Evolutionary conservation across 176 grass and related monocot genomes (phyloP).

Genomic region (Cymbopogon citratus): DNA sequence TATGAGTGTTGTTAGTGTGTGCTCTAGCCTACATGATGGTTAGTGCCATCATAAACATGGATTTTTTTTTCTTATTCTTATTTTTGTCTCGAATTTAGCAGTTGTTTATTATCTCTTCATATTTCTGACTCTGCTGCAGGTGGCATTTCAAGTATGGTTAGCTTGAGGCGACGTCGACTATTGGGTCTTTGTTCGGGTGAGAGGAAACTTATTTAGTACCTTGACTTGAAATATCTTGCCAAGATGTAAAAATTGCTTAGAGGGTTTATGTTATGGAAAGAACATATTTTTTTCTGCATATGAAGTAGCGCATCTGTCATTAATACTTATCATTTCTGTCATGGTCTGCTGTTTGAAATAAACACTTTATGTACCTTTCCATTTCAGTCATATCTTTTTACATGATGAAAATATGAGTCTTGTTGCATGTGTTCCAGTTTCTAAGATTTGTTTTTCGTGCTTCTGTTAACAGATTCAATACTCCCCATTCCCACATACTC

Average conservation of each 20-base stretch:
- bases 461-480: not conserved
- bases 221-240: constrained; percentile 2
- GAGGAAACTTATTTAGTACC: constrained; percentile 14
- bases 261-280: constrained; percentile 6
- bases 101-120: constrained; percentile 20
- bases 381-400: not conserved
- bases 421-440: not conserved
- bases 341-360: not conserved
- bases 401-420: not conserved
- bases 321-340: constrained; percentile 3
- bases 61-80: constrained; percentile 16
- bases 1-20: not conserved
- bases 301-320: not conserved
- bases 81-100: not conserved
- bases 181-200: constrained; percentile 70
- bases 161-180: constrained; percentile 69
- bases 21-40: not conserved
- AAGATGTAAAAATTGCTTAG: not conserved
- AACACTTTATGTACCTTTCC: constrained; percentile 15
- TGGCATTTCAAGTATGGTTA: constrained; percentile 75
- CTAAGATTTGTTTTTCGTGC: not conserved
- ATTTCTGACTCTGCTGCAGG: constrained; percentile 28
- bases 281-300: not conserved
- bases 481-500: not conserved
- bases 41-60: constrained; percentile 6